These are phyloP conservation scores for Fusarium austroafricanum DNA, from an alignment of 2,329 filamentous ascomycete species.

Conservation along the genomic window DNA sequence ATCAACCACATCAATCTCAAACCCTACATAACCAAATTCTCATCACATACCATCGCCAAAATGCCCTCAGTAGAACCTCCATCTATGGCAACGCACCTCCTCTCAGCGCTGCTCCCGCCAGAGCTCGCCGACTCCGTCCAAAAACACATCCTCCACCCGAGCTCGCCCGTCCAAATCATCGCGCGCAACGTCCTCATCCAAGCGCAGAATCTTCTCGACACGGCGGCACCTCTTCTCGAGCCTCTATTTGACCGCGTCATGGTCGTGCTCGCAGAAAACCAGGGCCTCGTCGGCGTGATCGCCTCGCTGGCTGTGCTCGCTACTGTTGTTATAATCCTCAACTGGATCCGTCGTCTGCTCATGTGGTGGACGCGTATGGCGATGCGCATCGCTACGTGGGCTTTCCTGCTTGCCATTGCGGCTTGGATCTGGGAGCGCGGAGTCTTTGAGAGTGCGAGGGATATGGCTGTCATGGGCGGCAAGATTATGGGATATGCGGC, in stretches of 20 bases:
- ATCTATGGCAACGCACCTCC: slow-evolving; percentile 49
- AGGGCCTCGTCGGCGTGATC: slow-evolving; percentile 49
- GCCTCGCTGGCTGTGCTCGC: slow-evolving; percentile 55
- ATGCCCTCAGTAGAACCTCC: slow-evolving; percentile 48
- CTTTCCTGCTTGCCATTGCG: slow-evolving; percentile 63
- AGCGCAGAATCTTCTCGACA: slow-evolving; percentile 45
- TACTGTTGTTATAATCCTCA: slow-evolving; percentile 72
- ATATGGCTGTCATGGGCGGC: slow-evolving; percentile 60
- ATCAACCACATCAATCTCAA: slow-evolving; percentile 1
- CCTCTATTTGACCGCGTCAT: slow-evolving; percentile 57
- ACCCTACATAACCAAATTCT: slow-evolving; percentile 7
- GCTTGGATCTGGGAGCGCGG: slow-evolving; percentile 74
- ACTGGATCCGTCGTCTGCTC: slow-evolving; percentile 77
- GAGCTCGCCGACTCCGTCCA: slow-evolving; percentile 58
- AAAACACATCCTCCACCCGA: slow-evolving; percentile 60
- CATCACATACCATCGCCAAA: slow-evolving; percentile 1
- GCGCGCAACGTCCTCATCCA: slow-evolving; percentile 50
- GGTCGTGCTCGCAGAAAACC: slow-evolving; percentile 50
- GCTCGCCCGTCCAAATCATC: slow-evolving; percentile 58
- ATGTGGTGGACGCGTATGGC: slow-evolving; percentile 81
- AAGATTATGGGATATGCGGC: slow-evolving; percentile 60
- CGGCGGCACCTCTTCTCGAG: slow-evolving; percentile 56
- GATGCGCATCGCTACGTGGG: slow-evolving; percentile 73
- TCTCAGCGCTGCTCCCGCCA: slow-evolving; percentile 59
- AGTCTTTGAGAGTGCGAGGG: slow-evolving; percentile 70